phyloP scores from a whole-genome alignment of 139 green algal species.

The Desmodesmus armatus region DNA sequence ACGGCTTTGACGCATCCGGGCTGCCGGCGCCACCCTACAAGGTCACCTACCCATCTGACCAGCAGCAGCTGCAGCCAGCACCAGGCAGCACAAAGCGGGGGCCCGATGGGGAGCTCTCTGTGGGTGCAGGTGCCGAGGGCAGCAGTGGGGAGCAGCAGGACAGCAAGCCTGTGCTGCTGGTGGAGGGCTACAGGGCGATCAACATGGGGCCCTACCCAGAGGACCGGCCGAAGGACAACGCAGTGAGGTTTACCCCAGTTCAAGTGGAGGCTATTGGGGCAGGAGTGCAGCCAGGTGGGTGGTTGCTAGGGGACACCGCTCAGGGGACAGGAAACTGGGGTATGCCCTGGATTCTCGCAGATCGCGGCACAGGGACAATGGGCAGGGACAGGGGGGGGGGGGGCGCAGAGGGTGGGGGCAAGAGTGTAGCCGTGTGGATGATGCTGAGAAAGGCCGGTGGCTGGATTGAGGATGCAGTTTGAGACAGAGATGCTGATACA shows the following conservation, averaged over 20 bases:
- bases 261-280: slow-evolving; percentile 57
- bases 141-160: not conserved
- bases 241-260: slow-evolving; percentile 94
- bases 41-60: slow-evolving; percentile 81
- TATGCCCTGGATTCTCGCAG: no score
- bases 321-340: no score
- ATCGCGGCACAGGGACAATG: no score
- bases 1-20: not conserved
- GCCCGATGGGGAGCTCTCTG: not conserved
- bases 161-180: slow-evolving; percentile 59
- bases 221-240: slow-evolving; percentile 83
- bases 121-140: not conserved
- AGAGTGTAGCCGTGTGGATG: no score
- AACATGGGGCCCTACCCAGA: slow-evolving; percentile 93
- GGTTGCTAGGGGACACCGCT: no score
- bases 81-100: slow-evolving; percentile 38
- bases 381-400: no score
- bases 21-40: slow-evolving; percentile 79
- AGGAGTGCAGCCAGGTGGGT: slow-evolving; percentile 26
- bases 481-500: no score
- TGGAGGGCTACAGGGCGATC: slow-evolving; percentile 82
- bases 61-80: slow-evolving; percentile 1
- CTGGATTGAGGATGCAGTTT: no score
- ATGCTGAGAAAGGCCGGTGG: no score
- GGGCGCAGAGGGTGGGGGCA: no score